Evolutionary conservation across 257 asterid species (phyloP).

Genomic region (Craterostigma plantagineum): DNA sequence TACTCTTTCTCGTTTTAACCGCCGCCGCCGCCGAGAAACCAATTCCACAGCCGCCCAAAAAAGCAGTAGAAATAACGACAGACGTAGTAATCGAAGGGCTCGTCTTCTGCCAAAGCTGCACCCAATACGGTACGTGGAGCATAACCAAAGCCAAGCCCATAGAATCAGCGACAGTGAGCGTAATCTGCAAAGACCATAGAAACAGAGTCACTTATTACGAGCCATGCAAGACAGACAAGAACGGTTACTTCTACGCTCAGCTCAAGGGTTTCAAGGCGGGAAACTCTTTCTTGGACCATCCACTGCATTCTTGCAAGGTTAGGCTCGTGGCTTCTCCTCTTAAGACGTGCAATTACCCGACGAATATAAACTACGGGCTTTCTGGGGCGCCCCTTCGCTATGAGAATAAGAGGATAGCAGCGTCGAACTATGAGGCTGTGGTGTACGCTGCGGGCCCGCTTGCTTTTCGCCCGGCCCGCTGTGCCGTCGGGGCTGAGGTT

Average conservation of each 20-base stretch:
- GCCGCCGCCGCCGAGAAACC: constrained; percentile 13
- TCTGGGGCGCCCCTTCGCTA: constrained; percentile 50
- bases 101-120: constrained; percentile 71
- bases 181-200: constrained; percentile 67
- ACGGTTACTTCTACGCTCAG: constrained; percentile 64
- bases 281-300: constrained; percentile 65
- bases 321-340: constrained; percentile 59
- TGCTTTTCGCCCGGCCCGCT: constrained; percentile 63
- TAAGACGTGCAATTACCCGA: constrained; percentile 30
- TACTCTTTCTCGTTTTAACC: constrained; percentile 25
- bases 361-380: constrained; percentile 67
- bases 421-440: constrained; percentile 39
- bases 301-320: constrained; percentile 65
- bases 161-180: constrained; percentile 32
- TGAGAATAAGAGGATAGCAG: constrained; percentile 36
- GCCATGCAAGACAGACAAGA: constrained; percentile 35
- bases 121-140: constrained; percentile 38
- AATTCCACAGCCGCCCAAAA: constrained; percentile 1
- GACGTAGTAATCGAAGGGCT: constrained; percentile 69
- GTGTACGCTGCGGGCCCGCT: constrained; percentile 56
- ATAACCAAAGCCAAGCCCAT: constrained; percentile 43
- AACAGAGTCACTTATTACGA: constrained; percentile 53
- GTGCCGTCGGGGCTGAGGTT: constrained; percentile 23
- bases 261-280: constrained; percentile 63
- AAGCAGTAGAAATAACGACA: constrained; percentile 9